Percentiles rank a stretch among this genome's conserved stretches.
These are phyloP conservation scores for Quercus berberidifolia DNA, from an alignment of 306 rosid species.

Conservation along the genomic window DNA sequence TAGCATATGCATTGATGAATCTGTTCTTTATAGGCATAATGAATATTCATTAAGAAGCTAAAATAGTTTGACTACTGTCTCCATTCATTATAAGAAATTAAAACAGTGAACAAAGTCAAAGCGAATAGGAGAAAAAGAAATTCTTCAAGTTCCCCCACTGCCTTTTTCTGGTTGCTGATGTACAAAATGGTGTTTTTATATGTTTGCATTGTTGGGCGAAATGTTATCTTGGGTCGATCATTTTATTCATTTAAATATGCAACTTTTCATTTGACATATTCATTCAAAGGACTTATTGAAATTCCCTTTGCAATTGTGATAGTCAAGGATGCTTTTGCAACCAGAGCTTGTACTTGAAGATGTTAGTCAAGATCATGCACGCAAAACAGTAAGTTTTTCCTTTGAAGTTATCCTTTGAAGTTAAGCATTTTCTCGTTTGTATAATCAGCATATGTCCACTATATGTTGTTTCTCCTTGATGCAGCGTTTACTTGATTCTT, in stretches of 20 bases:
- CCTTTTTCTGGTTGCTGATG: neutral
- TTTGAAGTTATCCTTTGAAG: neutral
- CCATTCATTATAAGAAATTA: neutral
- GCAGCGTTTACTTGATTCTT: too few species aligned
- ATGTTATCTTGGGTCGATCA: neutral
- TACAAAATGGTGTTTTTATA: neutral
- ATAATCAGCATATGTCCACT: too few species aligned
- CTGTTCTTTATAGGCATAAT: neutral
- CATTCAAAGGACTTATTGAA: neutral
- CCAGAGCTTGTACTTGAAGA: conserved; percentile 94
- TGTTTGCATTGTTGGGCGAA: neutral
- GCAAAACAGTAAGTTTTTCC: conserved; percentile 71
- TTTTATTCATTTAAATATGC: neutral
- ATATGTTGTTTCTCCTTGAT: too few species aligned
- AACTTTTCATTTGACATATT: neutral
- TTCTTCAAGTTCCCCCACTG: neutral
- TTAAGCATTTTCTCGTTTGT: neutral
- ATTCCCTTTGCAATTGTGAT: conserved; percentile 2
- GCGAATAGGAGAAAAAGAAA: neutral
- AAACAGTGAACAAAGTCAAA: neutral
- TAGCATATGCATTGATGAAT: neutral
- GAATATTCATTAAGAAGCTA: neutral
- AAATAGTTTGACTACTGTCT: neutral
- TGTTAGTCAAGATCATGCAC: conserved; percentile 98
- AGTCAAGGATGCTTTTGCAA: conserved; percentile 92